phyloP scores from a whole-genome alignment of 2,329 filamentous ascomycete genomes.

The Penicillium sp. region DNA sequence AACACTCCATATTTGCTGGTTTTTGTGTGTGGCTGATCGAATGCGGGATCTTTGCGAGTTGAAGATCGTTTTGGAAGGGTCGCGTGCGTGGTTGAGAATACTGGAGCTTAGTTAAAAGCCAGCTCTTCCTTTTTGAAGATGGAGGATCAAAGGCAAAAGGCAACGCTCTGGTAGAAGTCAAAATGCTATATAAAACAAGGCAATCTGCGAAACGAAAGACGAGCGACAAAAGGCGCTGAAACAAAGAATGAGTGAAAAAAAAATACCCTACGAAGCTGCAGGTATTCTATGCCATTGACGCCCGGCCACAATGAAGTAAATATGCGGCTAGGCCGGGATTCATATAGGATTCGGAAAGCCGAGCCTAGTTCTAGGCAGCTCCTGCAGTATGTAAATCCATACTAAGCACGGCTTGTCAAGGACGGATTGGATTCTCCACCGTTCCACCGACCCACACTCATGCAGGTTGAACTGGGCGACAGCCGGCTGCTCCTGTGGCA shows the following conservation, averaged over 20 bases:
- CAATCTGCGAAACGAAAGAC: constrained; percentile 26
- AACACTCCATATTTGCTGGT: constrained; percentile 33
- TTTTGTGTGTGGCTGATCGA: not conserved
- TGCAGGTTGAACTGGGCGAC: constrained; percentile 24
- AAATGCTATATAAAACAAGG: constrained; percentile 22
- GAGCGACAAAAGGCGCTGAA: constrained; percentile 12
- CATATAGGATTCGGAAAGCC: constrained; percentile 19
- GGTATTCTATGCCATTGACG: constrained; percentile 31
- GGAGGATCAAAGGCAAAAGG: constrained; percentile 10
- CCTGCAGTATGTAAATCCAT: constrained; percentile 28
- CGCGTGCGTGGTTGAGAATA: not conserved
- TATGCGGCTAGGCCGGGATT: constrained; percentile 11
- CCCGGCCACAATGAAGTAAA: constrained; percentile 11
- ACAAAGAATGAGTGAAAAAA: constrained; percentile 18
- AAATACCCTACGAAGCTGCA: constrained; percentile 8
- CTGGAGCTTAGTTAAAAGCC: not conserved
- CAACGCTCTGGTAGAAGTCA: constrained; percentile 14
- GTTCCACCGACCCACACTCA: constrained; percentile 22
- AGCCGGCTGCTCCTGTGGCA: constrained; percentile 21
- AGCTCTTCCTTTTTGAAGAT: not conserved
- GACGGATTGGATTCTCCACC: constrained; percentile 9
- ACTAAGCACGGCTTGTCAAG: constrained; percentile 21
- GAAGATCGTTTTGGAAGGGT: not conserved
- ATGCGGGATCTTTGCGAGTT: not conserved
- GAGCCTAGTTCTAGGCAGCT: constrained; percentile 13